Evolutionary conservation across 1,284 basidiomycete species (phyloP).

Genomic region (Ceratobasidium sp.): DNA sequence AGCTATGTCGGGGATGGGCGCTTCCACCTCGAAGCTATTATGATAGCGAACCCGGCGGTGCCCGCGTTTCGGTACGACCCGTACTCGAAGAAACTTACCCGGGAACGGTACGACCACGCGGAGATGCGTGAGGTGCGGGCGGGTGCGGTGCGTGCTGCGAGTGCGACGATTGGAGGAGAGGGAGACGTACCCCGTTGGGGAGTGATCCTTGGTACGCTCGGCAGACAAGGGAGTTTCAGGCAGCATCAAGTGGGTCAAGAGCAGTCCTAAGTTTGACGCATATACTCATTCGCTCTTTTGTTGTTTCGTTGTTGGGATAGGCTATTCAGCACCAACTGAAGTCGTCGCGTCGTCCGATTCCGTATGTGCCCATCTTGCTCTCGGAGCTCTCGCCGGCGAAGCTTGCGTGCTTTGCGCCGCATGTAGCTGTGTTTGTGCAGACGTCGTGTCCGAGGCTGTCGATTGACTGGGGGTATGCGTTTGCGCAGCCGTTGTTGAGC

Average conservation of each 20-base stretch:
- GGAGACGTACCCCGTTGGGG: constrained; percentile 75
- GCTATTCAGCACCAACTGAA: constrained; percentile 81
- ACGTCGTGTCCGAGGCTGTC: constrained; percentile 96
- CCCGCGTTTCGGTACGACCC: constrained; percentile 99
- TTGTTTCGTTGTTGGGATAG: constrained; percentile 60
- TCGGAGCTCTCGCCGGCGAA: constrained; percentile 98
- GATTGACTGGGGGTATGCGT: constrained; percentile 99
- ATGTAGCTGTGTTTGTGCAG: constrained; percentile 92
- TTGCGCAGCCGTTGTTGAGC: constrained; percentile 88
- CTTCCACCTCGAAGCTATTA: constrained; percentile 98
- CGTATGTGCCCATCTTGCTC: constrained; percentile 89
- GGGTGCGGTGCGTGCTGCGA: constrained; percentile 83
- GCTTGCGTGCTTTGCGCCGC: constrained; percentile 80
- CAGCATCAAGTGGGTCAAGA: constrained; percentile 78
- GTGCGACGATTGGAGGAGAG: constrained; percentile 67
- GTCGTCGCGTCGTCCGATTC: constrained; percentile 68
- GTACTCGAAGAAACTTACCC: constrained; percentile 96
- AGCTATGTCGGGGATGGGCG: constrained; percentile 98
- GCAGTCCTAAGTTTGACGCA: not conserved
- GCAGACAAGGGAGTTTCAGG: constrained; percentile 91
- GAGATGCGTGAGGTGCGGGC: constrained; percentile 86
- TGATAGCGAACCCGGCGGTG: constrained; percentile 98
- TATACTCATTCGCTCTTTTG: constrained; percentile 28
- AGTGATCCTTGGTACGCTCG: constrained; percentile 95
- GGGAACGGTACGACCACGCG: constrained; percentile 91